These are phyloP conservation scores for Colletotrichum liriopes DNA, from an alignment of 2,329 filamentous ascomycete genomes.

Conservation along the genomic window DNA sequence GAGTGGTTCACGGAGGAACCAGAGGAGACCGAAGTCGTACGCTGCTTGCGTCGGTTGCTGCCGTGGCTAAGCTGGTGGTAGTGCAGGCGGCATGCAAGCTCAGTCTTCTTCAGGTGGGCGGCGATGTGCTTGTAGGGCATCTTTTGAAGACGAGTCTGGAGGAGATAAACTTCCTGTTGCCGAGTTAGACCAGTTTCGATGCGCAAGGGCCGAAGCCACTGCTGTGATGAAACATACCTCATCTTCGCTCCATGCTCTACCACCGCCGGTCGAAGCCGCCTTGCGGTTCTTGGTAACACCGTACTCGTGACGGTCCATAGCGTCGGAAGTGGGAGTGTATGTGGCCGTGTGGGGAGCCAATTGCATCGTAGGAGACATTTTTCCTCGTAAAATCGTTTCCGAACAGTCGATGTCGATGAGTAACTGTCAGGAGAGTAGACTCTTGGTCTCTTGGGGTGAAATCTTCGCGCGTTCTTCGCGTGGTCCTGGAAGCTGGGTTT, in stretches of 20 bases:
- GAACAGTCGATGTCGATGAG: constrained; percentile 39
- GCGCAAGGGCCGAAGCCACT: background rate
- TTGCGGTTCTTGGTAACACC: constrained; percentile 78
- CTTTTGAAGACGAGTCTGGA: constrained; percentile 88
- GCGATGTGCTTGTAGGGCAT: constrained; percentile 95
- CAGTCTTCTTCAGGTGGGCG: constrained; percentile 87
- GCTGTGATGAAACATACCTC: constrained; percentile 69
- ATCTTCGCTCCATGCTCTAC: constrained; percentile 88
- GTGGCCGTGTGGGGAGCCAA: constrained; percentile 60
- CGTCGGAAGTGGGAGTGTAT: constrained; percentile 69
- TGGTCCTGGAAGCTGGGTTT: constrained; percentile 37
- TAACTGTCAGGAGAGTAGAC: constrained; percentile 41
- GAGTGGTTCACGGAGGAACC: constrained; percentile 72
- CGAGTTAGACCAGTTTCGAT: constrained; percentile 18
- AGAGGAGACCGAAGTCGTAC: constrained; percentile 79
- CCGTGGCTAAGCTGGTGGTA: constrained; percentile 90
- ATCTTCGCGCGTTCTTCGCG: constrained; percentile 28
- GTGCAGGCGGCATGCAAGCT: constrained; percentile 88
- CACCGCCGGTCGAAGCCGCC: constrained; percentile 79
- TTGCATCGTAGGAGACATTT: constrained; percentile 68
- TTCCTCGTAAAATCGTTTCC: constrained; percentile 48
- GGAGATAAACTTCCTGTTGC: constrained; percentile 82
- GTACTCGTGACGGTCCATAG: constrained; percentile 71
- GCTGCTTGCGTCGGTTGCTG: constrained; percentile 81
- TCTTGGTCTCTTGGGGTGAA: constrained; percentile 27